A percentile compares a stretch with the other conserved stretches of the same genome.
Evolutionary conservation across 805 yeast genomes (phyloP).

Genomic region (Myxozyma mucilagina): DNA sequence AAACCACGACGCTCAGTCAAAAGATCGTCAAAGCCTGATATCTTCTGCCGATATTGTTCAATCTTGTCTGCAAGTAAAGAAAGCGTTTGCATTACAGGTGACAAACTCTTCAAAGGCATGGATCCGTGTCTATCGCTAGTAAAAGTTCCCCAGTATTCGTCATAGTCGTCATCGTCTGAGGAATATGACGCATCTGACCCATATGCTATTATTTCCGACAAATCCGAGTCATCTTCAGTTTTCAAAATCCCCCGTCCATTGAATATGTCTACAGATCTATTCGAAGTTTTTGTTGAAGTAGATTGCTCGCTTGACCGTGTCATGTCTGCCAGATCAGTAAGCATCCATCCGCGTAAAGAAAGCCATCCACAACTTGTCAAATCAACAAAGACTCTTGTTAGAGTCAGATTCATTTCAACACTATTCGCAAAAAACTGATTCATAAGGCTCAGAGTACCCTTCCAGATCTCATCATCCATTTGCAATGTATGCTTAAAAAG

Average conservation of each 20-base stretch:
- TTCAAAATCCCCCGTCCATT: too few species aligned
- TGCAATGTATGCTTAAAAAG: conserved; percentile 17
- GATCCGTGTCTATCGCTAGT: conserved; percentile 10
- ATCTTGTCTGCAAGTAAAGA: conserved; percentile 10
- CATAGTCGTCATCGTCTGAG: conserved; percentile 13
- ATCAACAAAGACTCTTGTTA: conserved; percentile 35
- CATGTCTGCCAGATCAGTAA: conserved; percentile 26
- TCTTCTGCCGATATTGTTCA: conserved; percentile 16
- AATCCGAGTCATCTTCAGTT: background rate
- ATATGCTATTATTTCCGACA: conserved; percentile 8
- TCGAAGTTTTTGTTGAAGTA: too few species aligned
- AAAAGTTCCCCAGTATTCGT: conserved; percentile 28
- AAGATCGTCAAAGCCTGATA: conserved; percentile 23
- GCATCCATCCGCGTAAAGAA: conserved; percentile 33
- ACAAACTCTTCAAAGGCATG: conserved; percentile 9
- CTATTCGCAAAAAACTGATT: conserved; percentile 34
- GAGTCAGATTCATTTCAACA: conserved; percentile 35
- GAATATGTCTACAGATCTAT: too few species aligned
- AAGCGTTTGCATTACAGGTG: conserved; percentile 23
- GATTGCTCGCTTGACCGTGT: too few species aligned
- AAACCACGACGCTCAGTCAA: conserved; percentile 20
- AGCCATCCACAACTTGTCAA: conserved; percentile 34
- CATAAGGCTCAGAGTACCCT: conserved; percentile 12
- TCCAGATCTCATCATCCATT: conserved; percentile 18
- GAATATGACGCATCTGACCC: conserved; percentile 23